Conservation (phyloP, 139 green algal genomes). For the Marvania coccoides region DNA sequence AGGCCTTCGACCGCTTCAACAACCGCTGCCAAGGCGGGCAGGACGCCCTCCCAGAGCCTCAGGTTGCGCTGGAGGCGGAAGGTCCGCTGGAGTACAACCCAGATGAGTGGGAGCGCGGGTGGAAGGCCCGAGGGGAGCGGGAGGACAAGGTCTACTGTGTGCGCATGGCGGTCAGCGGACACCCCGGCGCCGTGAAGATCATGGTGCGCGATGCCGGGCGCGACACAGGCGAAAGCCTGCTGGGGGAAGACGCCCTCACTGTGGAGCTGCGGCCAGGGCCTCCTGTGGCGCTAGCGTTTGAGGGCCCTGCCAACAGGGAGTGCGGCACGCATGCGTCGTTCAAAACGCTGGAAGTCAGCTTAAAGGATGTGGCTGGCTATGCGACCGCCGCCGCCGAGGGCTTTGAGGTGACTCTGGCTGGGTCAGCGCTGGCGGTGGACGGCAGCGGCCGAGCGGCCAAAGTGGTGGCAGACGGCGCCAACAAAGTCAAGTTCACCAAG, state of each 20-base stretch:
- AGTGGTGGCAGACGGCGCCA: constrained; percentile 35
- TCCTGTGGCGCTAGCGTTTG: constrained; percentile 33
- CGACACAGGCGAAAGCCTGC: constrained; percentile 13
- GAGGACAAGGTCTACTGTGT: constrained; percentile 39
- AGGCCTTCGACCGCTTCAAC: constrained; percentile 37
- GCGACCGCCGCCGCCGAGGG: neutral
- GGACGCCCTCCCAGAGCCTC: constrained; percentile 13
- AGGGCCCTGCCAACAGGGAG: constrained; percentile 25
- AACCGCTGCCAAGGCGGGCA: constrained; percentile 37
- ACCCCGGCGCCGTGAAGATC: constrained; percentile 13
- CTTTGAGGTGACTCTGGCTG: constrained; percentile 36
- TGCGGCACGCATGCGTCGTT: constrained; percentile 33
- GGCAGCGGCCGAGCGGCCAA: constrained; percentile 34
- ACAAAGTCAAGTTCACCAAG: constrained; percentile 39
- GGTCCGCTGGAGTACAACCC: constrained; percentile 21
- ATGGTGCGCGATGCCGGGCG: constrained; percentile 18
- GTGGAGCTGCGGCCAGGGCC: constrained; percentile 36
- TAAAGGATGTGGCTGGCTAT: constrained; percentile 47
- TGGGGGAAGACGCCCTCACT: constrained; percentile 36
- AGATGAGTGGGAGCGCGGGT: constrained; percentile 28
- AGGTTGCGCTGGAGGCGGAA: constrained; percentile 16
- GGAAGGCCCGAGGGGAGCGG: constrained; percentile 20
- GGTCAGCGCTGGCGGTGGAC: constrained; percentile 34
- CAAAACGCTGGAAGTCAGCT: constrained; percentile 25
- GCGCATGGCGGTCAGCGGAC: constrained; percentile 22